Evolutionary conservation across 1,284 basidiomycete genomes (phyloP).

Genomic region (Ustanciosporium gigantosporum): DNA sequence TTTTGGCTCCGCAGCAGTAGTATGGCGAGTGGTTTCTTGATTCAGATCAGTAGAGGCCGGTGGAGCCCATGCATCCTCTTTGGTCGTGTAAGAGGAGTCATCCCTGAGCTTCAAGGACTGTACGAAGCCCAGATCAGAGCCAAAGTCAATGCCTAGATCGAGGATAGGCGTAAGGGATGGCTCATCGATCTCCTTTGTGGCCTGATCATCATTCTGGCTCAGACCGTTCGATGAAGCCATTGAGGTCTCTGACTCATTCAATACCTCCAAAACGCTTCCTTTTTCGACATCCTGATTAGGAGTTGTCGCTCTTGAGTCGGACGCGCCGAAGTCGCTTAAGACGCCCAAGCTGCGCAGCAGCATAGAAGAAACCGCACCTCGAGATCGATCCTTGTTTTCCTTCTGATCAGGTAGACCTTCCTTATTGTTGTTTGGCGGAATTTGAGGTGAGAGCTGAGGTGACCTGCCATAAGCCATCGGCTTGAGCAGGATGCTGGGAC

Average conservation of each 20-base stretch:
- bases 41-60: no score
- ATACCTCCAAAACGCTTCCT: no score
- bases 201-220: background rate
- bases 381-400: conserved; percentile 27
- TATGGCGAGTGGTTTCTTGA: background rate
- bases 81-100: background rate
- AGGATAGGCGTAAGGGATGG: conserved; percentile 39
- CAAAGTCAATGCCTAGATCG: conserved; percentile 39
- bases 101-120: conserved; percentile 13
- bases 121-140: conserved; percentile 16
- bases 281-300: background rate
- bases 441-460: conserved; percentile 10
- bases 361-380: conserved; percentile 34
- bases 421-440: background rate
- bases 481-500: conserved; percentile 35
- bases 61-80: background rate
- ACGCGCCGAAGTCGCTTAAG: conserved; percentile 5
- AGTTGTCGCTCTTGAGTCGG: background rate
- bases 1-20: background rate
- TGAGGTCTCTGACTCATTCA: no score
- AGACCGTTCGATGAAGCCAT: no score
- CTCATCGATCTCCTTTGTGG: conserved; percentile 15
- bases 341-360: conserved; percentile 41
- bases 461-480: conserved; percentile 30
- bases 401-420: background rate